phyloP scores from a whole-genome alignment of 2,329 filamentous ascomycete species.

The Ceratocystis ficicola region DNA sequence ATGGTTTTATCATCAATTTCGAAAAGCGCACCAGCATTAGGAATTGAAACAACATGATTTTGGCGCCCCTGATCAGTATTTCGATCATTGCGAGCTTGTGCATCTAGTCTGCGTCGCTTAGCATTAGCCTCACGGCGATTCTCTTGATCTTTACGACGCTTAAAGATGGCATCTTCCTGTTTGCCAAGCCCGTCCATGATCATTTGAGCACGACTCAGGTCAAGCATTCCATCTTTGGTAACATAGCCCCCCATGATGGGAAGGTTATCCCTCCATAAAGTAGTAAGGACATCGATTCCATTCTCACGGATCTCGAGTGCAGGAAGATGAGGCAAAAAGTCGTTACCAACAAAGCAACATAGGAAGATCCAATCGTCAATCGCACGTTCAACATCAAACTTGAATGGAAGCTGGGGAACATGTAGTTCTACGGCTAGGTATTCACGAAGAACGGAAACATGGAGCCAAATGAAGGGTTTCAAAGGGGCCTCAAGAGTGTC shows the following conservation, averaged over 20 bases:
- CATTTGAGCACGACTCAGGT: conserved; percentile 72
- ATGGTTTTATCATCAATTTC: conserved; percentile 37
- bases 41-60: conserved; percentile 21
- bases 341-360: conserved; percentile 98
- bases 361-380: conserved; percentile 98
- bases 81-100: conserved; percentile 34
- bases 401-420: conserved; percentile 70
- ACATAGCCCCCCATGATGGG: conserved; percentile 88
- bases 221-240: conserved; percentile 86
- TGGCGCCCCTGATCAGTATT: conserved; percentile 20
- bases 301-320: conserved; percentile 94
- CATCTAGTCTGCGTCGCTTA: conserved; percentile 64
- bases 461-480: conserved; percentile 97
- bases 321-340: conserved; percentile 94
- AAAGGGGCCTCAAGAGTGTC: conserved; percentile 35
- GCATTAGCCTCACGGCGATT: conserved; percentile 69
- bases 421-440: conserved; percentile 85
- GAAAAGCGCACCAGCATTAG: conserved; percentile 19
- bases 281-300: conserved; percentile 87
- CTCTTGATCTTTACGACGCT: conserved; percentile 71
- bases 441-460: conserved; percentile 81
- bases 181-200: conserved; percentile 81
- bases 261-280: conserved; percentile 93
- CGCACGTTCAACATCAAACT: conserved; percentile 84
- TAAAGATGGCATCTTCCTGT: conserved; percentile 90